Conservation (phyloP, 805 yeast genomes). For the Nakazawaea siamensis region DNA sequence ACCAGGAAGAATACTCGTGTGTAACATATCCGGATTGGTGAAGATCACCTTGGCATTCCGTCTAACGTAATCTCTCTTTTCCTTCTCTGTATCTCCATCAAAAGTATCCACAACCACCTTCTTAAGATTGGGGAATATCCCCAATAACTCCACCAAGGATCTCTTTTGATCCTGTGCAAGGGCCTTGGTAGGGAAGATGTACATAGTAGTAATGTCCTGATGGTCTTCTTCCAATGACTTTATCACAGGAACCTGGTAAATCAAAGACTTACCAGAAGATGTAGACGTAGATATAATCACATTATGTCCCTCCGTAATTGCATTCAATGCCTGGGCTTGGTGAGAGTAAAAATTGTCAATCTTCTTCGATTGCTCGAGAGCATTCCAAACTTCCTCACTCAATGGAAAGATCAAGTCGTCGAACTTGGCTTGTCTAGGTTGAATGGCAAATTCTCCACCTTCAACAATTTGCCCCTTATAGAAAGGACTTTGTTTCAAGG, state of each 20-base stretch:
- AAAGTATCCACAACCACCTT: slow-evolving; percentile 63
- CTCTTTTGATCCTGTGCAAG: slow-evolving; percentile 94
- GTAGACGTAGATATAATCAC: slow-evolving; percentile 92
- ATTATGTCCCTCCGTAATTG: slow-evolving; percentile 46
- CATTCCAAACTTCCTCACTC: slow-evolving; percentile 44
- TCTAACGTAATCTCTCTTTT: slow-evolving; percentile 44
- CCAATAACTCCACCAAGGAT: slow-evolving; percentile 54
- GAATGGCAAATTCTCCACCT: slow-evolving; percentile 34
- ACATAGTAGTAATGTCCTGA: slow-evolving; percentile 58
- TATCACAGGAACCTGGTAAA: slow-evolving; percentile 83
- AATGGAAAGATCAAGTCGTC: slow-evolving; percentile 32
- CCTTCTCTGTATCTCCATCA: slow-evolving; percentile 85
- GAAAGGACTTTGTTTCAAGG: slow-evolving; percentile 36
- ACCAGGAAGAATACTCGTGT: slow-evolving; percentile 74
- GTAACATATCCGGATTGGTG: slow-evolving; percentile 94
- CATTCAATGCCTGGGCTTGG: slow-evolving; percentile 71
- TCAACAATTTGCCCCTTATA: slow-evolving; percentile 60
- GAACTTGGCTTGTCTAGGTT: slow-evolving; percentile 36
- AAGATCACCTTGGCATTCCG: slow-evolving; percentile 70
- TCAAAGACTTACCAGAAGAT: slow-evolving; percentile 90
- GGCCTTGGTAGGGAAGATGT: slow-evolving; percentile 94
- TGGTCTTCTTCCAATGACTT: slow-evolving; percentile 30
- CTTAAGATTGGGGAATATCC: slow-evolving; percentile 35
- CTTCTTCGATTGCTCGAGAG: slow-evolving; percentile 39
- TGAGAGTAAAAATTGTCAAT: slow-evolving; percentile 62